A percentile compares a stretch with the other conserved stretches of the same genome.
Conservation (phyloP, 1,284 basidiomycete genomes). For the Pseudozyma sp. region DNA sequence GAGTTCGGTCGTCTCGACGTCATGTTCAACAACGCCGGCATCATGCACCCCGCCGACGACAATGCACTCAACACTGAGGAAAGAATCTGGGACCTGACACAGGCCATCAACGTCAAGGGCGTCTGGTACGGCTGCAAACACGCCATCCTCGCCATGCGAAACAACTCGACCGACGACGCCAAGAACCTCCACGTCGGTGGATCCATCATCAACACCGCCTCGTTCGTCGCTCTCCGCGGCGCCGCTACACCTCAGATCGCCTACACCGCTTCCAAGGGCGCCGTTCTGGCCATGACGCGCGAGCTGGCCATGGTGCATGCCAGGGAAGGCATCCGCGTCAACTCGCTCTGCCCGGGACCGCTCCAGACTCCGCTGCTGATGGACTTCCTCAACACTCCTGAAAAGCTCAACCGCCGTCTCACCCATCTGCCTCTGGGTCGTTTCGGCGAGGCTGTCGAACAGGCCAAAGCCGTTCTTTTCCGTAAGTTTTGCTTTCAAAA, state of each 20-base stretch:
- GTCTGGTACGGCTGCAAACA: constrained; percentile 98
- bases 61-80: constrained; percentile 95
- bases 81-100: constrained; percentile 80
- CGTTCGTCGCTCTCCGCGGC: constrained; percentile 91
- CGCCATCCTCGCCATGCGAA: constrained; percentile 92
- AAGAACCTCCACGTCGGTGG: constrained; percentile 86
- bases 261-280: constrained; percentile 79
- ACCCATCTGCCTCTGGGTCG: constrained; percentile 95
- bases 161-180: constrained; percentile 80
- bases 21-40: constrained; percentile 77
- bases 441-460: constrained; percentile 94
- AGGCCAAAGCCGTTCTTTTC: constrained; percentile 90
- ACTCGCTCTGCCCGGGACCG: constrained; percentile 88
- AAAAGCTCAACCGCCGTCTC: constrained; percentile 90
- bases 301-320: constrained; percentile 98
- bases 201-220: constrained; percentile 96
- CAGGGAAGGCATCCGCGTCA: constrained; percentile 91
- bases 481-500: constrained; percentile 49
- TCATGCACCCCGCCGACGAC: constrained; percentile 95
- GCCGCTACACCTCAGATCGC: constrained; percentile 96
- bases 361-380: constrained; percentile 81
- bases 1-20: constrained; percentile 90
- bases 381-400: constrained; percentile 96
- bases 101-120: constrained; percentile 94
- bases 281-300: constrained; percentile 95